These are phyloP conservation scores for Phytophthora pistaciae DNA, from an alignment of 352 stramenopile genomes.

Conservation along the genomic window DNA sequence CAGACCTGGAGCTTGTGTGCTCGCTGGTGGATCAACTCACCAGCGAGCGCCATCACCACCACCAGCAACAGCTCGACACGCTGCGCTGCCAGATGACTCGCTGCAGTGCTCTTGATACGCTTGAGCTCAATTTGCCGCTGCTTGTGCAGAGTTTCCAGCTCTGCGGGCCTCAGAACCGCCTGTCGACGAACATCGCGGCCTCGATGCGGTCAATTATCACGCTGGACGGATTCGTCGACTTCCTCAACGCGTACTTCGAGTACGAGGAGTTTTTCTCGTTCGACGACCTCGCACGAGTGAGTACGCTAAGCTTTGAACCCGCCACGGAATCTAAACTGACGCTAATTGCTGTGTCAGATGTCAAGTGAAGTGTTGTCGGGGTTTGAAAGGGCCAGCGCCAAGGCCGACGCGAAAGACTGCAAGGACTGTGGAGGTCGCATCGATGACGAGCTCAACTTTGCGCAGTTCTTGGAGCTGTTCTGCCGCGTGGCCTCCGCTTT, in stretches of 20 bases:
- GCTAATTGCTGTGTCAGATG: constrained; percentile 18
- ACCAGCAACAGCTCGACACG: constrained; percentile 46
- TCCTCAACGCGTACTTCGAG: constrained; percentile 83
- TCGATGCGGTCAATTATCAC: constrained; percentile 47
- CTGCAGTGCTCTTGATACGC: constrained; percentile 52
- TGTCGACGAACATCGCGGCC: constrained; percentile 14
- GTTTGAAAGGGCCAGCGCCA: constrained; percentile 5
- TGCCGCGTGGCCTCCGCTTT: constrained; percentile 64
- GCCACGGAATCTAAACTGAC: background rate
- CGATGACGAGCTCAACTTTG: constrained; percentile 47
- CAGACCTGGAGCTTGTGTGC: constrained; percentile 39
- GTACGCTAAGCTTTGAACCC: background rate
- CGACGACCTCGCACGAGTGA: constrained; percentile 45
- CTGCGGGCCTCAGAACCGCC: constrained; percentile 48
- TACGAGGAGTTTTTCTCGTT: constrained; percentile 80
- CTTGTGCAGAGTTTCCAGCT: constrained; percentile 70
- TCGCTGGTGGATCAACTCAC: constrained; percentile 48
- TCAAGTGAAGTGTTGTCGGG: constrained; percentile 8
- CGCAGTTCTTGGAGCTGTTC: constrained; percentile 75
- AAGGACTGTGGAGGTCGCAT: background rate
- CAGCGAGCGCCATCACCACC: background rate
- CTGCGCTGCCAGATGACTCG: constrained; percentile 60
- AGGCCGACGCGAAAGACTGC: constrained; percentile 16
- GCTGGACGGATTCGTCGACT: constrained; percentile 79
- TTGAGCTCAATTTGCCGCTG: constrained; percentile 53